Evolutionary conservation across 2,329 filamentous ascomycete genomes (phyloP).

Genomic region (Dothistroma septosporum): DNA sequence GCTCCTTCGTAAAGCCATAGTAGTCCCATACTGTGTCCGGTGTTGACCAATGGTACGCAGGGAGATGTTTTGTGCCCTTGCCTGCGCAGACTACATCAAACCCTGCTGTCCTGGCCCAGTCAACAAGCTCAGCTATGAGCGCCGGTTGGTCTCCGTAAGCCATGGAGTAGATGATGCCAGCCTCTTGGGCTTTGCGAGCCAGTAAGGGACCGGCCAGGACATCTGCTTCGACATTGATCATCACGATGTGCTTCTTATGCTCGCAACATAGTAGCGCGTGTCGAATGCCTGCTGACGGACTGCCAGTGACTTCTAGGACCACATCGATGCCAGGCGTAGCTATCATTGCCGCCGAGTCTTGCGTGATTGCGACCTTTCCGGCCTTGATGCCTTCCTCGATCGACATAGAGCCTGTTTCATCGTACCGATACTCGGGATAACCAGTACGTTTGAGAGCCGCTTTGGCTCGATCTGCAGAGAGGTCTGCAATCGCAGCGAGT

Average conservation of each 20-base stretch:
- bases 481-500: constrained; percentile 44
- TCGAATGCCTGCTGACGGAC: constrained; percentile 42
- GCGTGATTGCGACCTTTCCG: constrained; percentile 43
- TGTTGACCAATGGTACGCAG: constrained; percentile 45
- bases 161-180: constrained; percentile 48
- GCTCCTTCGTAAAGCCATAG: constrained; percentile 46
- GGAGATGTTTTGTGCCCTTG: constrained; percentile 47
- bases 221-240: constrained; percentile 48
- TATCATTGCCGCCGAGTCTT: constrained; percentile 43
- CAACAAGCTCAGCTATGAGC: constrained; percentile 43
- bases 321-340: constrained; percentile 44
- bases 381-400: constrained; percentile 40
- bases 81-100: constrained; percentile 46
- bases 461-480: constrained; percentile 41
- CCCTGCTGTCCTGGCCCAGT: constrained; percentile 44
- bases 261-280: constrained; percentile 46
- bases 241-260: constrained; percentile 48
- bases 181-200: constrained; percentile 41
- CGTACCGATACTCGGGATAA: constrained; percentile 40
- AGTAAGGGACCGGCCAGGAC: constrained; percentile 43
- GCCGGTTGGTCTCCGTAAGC: constrained; percentile 47
- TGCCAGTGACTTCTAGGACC: constrained; percentile 45
- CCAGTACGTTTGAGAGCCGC: constrained; percentile 41
- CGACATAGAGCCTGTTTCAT: constrained; percentile 34
- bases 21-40: constrained; percentile 47